Base-by-base conservation (phyloP, 139 green algal genomes). In the Coelastrella sp. region DNA sequence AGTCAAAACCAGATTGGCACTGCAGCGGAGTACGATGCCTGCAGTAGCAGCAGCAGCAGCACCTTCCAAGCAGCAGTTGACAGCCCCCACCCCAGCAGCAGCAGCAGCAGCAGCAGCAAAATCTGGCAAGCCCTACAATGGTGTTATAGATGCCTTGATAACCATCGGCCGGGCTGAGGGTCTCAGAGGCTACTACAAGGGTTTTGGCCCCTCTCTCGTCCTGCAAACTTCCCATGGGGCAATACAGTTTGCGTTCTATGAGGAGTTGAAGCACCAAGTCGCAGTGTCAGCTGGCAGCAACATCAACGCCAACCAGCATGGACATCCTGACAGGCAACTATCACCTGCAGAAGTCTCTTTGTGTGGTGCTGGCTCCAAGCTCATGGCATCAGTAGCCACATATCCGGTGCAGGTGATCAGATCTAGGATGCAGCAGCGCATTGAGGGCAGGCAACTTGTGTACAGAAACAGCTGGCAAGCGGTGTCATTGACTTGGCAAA, bases 191-290 rank as follows among this genome's bases (percentile, higher is more conserved):
- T 97, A 97, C 73, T 99, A 99, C 95, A 96, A 95, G 74, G 97
- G 97, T 20, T 88, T 99, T 14, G 91, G 94, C 8, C 97, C 97
- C 10, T 98, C 96, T 6, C 92, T 99, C 22, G 90, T 99, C 82
- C 93, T 99, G 92, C 94, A 96, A 84, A 94, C 92, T 60, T 87
- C 94, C 22, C 98, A 99, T 91, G 97, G 97, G n/a, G 97, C 97
- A 27, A 95, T 99, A 15, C 98, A 99, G 90, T 98, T 99, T 87
- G 96, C 96, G 25, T 96, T 98, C 49, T 99, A 99, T 88, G 98
- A 99, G 91, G 96, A 99, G 93, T 91, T 99, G 27, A 98, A 98
- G 92, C 59, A 89, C 20, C 27, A 95, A 15, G 90, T 92, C 7
- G 27, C 56, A 61, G 25, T 59, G 7, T 15, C 68, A 76, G 19